Conservation (phyloP, 1,284 basidiomycete species). For the Paramarasmius palmivorus region DNA sequence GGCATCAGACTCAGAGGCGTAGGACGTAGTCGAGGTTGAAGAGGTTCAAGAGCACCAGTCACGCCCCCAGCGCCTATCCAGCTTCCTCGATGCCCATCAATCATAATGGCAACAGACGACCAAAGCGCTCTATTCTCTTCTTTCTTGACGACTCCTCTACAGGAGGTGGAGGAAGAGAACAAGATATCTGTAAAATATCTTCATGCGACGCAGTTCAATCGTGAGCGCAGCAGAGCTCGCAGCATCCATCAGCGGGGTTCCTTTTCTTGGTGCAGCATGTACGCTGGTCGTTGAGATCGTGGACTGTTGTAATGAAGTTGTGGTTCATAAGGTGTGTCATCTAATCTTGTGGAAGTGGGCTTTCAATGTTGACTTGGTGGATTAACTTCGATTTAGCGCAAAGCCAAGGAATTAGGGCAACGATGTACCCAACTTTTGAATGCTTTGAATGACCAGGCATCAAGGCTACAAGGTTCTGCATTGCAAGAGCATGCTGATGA, state of each 20-base stretch:
- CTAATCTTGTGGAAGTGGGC: neutral
- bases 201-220: conserved; percentile 1
- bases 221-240: conserved; percentile 39
- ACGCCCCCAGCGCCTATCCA: neutral
- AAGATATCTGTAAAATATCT: too few species aligned
- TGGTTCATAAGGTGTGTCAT: conserved; percentile 42
- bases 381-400: conserved; percentile 30
- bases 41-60: too few species aligned
- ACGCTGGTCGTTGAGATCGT: conserved; percentile 41
- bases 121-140: too few species aligned
- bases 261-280: conserved; percentile 41
- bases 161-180: too few species aligned
- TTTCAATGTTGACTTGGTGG: neutral
- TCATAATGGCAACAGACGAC: too few species aligned
- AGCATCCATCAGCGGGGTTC: conserved; percentile 41
- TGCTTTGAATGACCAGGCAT: conserved; percentile 37
- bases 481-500: conserved; percentile 41
- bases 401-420: conserved; percentile 37
- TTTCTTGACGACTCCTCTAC: too few species aligned
- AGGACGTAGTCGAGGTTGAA: too few species aligned
- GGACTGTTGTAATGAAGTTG: conserved; percentile 40
- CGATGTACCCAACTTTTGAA: conserved; percentile 40
- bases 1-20: too few species aligned
- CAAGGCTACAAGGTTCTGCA: conserved; percentile 38
- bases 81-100: too few species aligned